These are phyloP conservation scores for Arthrobotrys iridis DNA, from an alignment of 2,329 filamentous ascomycete genomes.

Conservation along the genomic window DNA sequence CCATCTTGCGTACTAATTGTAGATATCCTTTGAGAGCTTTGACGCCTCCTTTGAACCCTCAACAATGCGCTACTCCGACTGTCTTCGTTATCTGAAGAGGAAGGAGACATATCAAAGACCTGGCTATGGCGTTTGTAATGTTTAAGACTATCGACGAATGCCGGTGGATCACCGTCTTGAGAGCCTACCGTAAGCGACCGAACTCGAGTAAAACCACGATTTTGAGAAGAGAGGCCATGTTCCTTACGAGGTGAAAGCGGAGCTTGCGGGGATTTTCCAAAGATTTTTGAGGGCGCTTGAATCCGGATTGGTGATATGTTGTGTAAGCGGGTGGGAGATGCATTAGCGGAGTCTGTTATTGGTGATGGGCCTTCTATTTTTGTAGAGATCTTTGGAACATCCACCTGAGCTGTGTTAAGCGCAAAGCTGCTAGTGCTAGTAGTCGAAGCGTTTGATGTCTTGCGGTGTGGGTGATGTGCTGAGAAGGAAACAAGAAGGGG, in stretches of 20 bases:
- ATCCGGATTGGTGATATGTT: slow-evolving; percentile 61
- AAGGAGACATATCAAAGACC: slow-evolving; percentile 94
- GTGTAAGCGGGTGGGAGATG: slow-evolving; percentile 70
- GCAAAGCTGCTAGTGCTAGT: slow-evolving; percentile 65
- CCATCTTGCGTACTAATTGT: slow-evolving; percentile 86
- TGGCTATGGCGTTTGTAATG: slow-evolving; percentile 90
- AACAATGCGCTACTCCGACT: slow-evolving; percentile 89
- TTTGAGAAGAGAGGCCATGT: slow-evolving; percentile 49
- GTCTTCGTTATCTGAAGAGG: slow-evolving; percentile 96
- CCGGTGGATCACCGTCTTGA: slow-evolving; percentile 83
- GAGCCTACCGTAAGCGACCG: slow-evolving; percentile 93
- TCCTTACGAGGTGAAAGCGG: slow-evolving; percentile 58
- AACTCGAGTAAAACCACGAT: slow-evolving; percentile 69
- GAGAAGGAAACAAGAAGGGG: slow-evolving; percentile 97
- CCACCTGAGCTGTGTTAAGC: slow-evolving; percentile 65
- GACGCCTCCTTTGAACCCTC: slow-evolving; percentile 90
- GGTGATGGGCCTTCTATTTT: slow-evolving; percentile 59
- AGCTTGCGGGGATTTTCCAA: slow-evolving; percentile 62
- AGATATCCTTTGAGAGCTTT: slow-evolving; percentile 92
- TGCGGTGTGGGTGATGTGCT: slow-evolving; percentile 79
- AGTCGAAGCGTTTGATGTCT: slow-evolving; percentile 73
- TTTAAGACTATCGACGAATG: slow-evolving; percentile 72
- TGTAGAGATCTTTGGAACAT: slow-evolving; percentile 70
- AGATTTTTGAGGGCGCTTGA: slow-evolving; percentile 51
- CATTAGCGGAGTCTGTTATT: slow-evolving; percentile 61